Conservation (phyloP, 2,329 filamentous ascomycete species). For the Clonostachys chloroleuca region DNA sequence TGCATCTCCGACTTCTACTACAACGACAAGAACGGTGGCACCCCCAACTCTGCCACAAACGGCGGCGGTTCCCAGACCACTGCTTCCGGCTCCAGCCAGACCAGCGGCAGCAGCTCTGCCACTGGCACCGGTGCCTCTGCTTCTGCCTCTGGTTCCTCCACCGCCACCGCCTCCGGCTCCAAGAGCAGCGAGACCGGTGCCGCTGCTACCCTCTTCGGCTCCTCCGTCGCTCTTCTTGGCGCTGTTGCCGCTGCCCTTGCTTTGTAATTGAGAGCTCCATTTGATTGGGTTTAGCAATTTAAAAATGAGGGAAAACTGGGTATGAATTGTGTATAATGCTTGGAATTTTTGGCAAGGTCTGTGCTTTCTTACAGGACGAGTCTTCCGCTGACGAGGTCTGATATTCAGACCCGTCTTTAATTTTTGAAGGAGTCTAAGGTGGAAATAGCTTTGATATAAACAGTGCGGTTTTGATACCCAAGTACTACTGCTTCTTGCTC, state of each 20-base stretch:
- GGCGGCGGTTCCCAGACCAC: conserved; percentile 15
- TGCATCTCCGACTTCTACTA: conserved; percentile 48
- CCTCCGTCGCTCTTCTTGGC: conserved; percentile 39
- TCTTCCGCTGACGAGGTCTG: too few species aligned
- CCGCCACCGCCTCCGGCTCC: conserved; percentile 8
- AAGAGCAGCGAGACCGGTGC: conserved; percentile 17
- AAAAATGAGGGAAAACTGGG: too few species aligned
- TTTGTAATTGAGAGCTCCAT: conserved; percentile 28
- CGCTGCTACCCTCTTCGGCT: conserved; percentile 27
- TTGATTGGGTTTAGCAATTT: too few species aligned
- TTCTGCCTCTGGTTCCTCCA: conserved; percentile 18
- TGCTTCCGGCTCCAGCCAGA: conserved; percentile 11
- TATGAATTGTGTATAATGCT: too few species aligned
- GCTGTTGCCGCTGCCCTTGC: conserved; percentile 44
- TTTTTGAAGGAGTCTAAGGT: too few species aligned
- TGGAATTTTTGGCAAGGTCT: too few species aligned
- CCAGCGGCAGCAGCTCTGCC: conserved; percentile 9
- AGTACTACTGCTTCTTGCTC: too few species aligned
- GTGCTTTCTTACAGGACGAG: too few species aligned
- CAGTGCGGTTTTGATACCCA: too few species aligned
- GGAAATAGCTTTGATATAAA: too few species aligned
- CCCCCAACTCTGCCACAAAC: conserved; percentile 25
- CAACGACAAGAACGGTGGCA: conserved; percentile 32
- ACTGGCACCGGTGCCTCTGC: conserved; percentile 12
- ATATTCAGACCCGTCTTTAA: too few species aligned